Base-by-base conservation (phyloP, 345 rosid genomes). In the Eucalyptus cladocalyx region DNA sequence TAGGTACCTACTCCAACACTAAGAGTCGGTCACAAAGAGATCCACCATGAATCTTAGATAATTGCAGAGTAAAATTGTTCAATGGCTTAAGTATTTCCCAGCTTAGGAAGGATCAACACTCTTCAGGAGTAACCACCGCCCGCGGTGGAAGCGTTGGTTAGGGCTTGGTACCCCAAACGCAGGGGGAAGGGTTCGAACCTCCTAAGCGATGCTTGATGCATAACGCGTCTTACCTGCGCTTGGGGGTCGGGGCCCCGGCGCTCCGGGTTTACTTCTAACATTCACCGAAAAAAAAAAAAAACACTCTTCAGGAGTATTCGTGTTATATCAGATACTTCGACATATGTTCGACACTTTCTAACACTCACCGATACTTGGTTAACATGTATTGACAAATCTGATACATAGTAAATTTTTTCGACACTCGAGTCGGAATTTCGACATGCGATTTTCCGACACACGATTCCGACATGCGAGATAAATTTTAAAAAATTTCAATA, bases 311-410 rank as follows among this genome's bases (percentile, higher is more conserved):
- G 0, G 49, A 48, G 49, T 5, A 2, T 12, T 11, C 2, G 1
- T 12, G 0, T 48, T 1, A 1, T 48, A 12, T 12, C 15, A 11
- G 0, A 48, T 48, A 48, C 0, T 48, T 48, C 1, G 0, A 48
- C 2, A 48, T 0, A 1, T 48, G 2, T 48, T 4, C 49, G 2
- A 47, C 1, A 47, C 1, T 45, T 45, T 45, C 0, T 0, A 1
- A 45, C 47, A 45, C 15, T 48, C 2, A 4, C 0, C 49, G 49
- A 48, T 12, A 48, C 15, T 48, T 12, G 2, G 0, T 47, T 48
- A 48, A 48, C 14, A 48, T 15, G 49, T 48, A 48, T 48, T 12
- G 14, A 48, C 12, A 48, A 48, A 48, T 12, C 0, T 0, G 15
- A 48, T 48, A 48, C 15, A 5, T 48, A 48, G 0, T 48, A 48